A percentile compares a stretch with the other conserved stretches of the same genome.
phyloP scores from a whole-genome alignment of 2,329 filamentous ascomycete genomes.

The Diaporthe velutina region DNA sequence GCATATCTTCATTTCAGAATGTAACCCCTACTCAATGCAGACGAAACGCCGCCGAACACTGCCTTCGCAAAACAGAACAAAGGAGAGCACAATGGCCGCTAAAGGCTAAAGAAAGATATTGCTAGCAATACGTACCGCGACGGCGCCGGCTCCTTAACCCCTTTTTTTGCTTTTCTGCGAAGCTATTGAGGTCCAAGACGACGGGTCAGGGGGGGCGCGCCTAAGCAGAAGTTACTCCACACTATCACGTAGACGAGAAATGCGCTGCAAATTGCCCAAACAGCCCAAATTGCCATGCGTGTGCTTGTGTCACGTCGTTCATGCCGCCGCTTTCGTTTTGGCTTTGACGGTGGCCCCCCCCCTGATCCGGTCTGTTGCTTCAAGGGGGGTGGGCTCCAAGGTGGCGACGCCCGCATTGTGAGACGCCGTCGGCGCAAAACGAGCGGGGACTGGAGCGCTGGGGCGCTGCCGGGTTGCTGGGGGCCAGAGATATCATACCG shows the following conservation, averaged over 20 bases:
- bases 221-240: not conserved
- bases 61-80: not conserved
- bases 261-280: slow-evolving; percentile 10
- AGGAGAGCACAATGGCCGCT: not conserved
- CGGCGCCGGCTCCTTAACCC: not conserved
- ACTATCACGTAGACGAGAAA: slow-evolving; percentile 8
- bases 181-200: slow-evolving; percentile 1
- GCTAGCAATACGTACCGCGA: not conserved
- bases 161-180: not conserved
- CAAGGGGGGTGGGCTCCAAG: slow-evolving; percentile 21
- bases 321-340: slow-evolving; percentile 18
- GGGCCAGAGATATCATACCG: not conserved
- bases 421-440: slow-evolving; percentile 20
- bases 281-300: slow-evolving; percentile 16
- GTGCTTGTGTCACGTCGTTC: slow-evolving; percentile 28
- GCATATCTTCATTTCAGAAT: not conserved
- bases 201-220: slow-evolving; percentile 19
- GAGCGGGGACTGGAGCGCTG: not conserved
- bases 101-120: not conserved
- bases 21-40: slow-evolving; percentile 6
- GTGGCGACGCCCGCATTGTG: slow-evolving; percentile 25
- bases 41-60: not conserved
- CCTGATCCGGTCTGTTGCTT: slow-evolving; percentile 27
- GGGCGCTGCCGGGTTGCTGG: not conserved
- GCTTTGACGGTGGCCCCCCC: slow-evolving; percentile 14